Conservation (phyloP, 2,329 filamentous ascomycete genomes). For the Salinomyces thailandicus region DNA sequence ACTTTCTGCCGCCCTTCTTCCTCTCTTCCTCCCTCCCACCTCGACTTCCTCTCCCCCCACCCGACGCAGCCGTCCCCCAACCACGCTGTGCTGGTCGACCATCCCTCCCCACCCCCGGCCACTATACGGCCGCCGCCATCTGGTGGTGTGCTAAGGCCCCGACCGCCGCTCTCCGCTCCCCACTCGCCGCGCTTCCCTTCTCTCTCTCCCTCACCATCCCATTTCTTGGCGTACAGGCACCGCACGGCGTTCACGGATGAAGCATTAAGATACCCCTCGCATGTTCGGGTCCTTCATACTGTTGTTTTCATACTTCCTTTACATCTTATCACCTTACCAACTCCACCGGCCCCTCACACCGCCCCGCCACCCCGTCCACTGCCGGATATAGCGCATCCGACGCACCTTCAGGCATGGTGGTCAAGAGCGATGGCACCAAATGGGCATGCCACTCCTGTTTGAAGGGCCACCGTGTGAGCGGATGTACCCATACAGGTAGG, state of each 20-base stretch:
- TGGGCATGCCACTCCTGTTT: conserved; percentile 97
- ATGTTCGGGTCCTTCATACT: conserved; percentile 1
- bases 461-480: conserved; percentile 96
- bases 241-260: conserved; percentile 14
- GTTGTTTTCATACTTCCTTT: conserved; percentile 6
- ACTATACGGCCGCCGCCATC: conserved; percentile 23
- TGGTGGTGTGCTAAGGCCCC: conserved; percentile 26
- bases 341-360: background rate
- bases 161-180: conserved; percentile 9
- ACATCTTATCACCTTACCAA: conserved; percentile 1
- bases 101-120: conserved; percentile 4
- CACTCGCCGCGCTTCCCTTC: background rate
- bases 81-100: conserved; percentile 6
- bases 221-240: conserved; percentile 6
- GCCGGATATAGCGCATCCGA: conserved; percentile 4
- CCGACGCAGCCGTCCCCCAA: no score
- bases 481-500: conserved; percentile 87
- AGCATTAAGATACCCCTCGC: conserved; percentile 12
- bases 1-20: background rate
- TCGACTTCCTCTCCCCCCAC: background rate
- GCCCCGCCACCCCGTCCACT: conserved; percentile 6
- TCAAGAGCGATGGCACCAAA: conserved; percentile 69
- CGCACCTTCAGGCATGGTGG: conserved; percentile 22
- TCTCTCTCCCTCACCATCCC: background rate
- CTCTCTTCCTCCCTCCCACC: background rate